Percentiles rank a stretch among this genome's conserved stretches.
Conservation (phyloP, 768 basidiomycete species). For the Piloderma croceum region DNA sequence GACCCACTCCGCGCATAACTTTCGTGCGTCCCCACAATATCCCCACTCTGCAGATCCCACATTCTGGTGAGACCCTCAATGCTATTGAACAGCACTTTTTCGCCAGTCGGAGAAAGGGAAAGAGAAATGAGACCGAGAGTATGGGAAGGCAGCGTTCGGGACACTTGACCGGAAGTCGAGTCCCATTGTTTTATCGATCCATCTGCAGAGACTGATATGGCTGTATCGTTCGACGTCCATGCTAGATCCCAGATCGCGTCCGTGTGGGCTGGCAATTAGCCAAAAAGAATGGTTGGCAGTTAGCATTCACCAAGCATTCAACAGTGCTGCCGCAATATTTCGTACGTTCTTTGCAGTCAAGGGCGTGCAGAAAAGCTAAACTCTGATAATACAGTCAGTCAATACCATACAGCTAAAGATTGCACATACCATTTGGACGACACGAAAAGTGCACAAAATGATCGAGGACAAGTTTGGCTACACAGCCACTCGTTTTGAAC, state of each 20-base stretch:
- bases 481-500: too few species aligned
- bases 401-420: too few species aligned
- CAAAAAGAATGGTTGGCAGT: slow-evolving; percentile 20
- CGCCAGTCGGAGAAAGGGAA: slow-evolving; percentile 63
- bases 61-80: slow-evolving; percentile 78
- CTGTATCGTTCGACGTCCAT: slow-evolving; percentile 63
- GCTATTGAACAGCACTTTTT: slow-evolving; percentile 67
- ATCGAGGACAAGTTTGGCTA: too few species aligned
- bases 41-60: slow-evolving; percentile 63
- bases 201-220: slow-evolving; percentile 72
- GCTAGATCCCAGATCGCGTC: slow-evolving; percentile 76
- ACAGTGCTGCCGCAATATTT: slow-evolving; percentile 13
- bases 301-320: slow-evolving; percentile 1
- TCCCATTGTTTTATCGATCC: slow-evolving; percentile 74
- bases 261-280: slow-evolving; percentile 58
- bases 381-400: slow-evolving; percentile 38
- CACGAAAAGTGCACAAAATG: too few species aligned
- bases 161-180: slow-evolving; percentile 57
- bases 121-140: slow-evolving; percentile 82
- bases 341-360: slow-evolving; percentile 75
- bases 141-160: slow-evolving; percentile 55
- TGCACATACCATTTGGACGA: too few species aligned
- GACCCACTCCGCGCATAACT: slow-evolving; percentile 60
- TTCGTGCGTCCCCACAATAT: slow-evolving; percentile 60
- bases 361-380: slow-evolving; percentile 66